Conservation (phyloP, 2,329 filamentous ascomycete species). For the Fusarium torreyae region DNA sequence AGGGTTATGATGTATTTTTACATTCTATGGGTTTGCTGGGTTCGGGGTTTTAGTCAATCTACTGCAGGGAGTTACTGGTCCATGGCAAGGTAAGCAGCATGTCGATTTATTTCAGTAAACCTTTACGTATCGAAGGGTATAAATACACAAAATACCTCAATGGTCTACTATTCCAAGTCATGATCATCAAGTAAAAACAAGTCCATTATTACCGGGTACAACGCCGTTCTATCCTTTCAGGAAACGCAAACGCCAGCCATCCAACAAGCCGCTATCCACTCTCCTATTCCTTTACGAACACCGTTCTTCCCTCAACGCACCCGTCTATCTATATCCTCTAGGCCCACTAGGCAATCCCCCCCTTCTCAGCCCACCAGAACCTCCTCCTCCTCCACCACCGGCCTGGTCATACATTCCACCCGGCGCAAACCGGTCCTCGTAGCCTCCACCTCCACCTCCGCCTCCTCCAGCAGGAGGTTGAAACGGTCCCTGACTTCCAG, state of each 20-base stretch:
- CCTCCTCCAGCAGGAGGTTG: conserved; percentile 59
- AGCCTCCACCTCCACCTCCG: conserved; percentile 55
- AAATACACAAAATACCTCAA: conserved; percentile 15
- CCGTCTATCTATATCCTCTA: conserved; percentile 55
- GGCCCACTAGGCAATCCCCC: conserved; percentile 65
- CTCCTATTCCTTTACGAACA: background rate
- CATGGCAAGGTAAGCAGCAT: background rate
- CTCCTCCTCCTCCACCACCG: conserved; percentile 56
- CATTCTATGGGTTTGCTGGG: conserved; percentile 10
- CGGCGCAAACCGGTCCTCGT: conserved; percentile 64
- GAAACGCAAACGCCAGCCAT: conserved; percentile 31
- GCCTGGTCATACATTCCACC: conserved; percentile 62
- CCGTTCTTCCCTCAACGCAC: background rate
- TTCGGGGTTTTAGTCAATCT: background rate
- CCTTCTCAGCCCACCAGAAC: conserved; percentile 49
- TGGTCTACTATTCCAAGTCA: background rate
- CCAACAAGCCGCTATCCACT: conserved; percentile 14
- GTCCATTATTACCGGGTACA: conserved; percentile 38
- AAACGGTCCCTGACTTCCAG: conserved; percentile 60
- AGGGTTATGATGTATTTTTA: conserved; percentile 32
- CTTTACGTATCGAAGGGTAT: background rate
- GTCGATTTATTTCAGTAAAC: conserved; percentile 1
- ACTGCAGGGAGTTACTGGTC: conserved; percentile 40
- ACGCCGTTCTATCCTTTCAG: conserved; percentile 47
- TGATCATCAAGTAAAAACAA: conserved; percentile 20